Base-by-base conservation (phyloP, 208 protist genomes). In the Dictyostelium gargantuum region DNA sequence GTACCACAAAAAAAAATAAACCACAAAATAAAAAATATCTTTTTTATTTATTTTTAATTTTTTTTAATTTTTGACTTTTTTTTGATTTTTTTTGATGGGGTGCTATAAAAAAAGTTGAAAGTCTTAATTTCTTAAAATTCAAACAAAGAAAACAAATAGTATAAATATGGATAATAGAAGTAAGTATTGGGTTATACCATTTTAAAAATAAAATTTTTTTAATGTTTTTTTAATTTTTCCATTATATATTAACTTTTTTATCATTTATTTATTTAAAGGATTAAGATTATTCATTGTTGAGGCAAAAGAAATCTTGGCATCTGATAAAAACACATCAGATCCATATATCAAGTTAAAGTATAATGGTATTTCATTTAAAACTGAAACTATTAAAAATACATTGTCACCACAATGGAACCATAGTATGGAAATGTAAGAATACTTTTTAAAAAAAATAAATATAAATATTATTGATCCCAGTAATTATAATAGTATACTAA, bases 211-310 rank as follows among this genome's bases (percentile, higher is more conserved):
- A 26, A 10, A n/a, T 58, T n/a, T 58, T 58, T 58, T n/a, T 11
- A 26, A 10, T n/a, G 21, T 58, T 58, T n/a, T n/a, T 58, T 23
- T 58, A 11, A n/a, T 58, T 58, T n/a, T 58, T 58, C 8, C 26
- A 11, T 56, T 56, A 21, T 52, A 21, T 52, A 17, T 52, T 52
- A 21, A 21, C 13, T 52, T 52, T 52, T 10, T 21, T 19, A 38
- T 68, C 32, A 17, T 68, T 68, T n/a, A 35, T 68, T n/a, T n/a
- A 6, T 58, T 9, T 61, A 23, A n/a, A 75, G 32, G 10, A n/a
- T 73, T 84, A 54, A 84, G 15, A 73, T 84, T 84, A 29, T 29
- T 73, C 26, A 50, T 84, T 21, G 8, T 40, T 23, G 79, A 84
- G 29, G 79, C 42, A 5, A 84, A 84, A 54, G 79, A 84, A 19